A percentile compares a stretch with the other conserved stretches of the same genome.
These are phyloP conservation scores for Ceratobasidium sp. DNA, from an alignment of 1,284 basidiomycete species.

Conservation along the genomic window DNA sequence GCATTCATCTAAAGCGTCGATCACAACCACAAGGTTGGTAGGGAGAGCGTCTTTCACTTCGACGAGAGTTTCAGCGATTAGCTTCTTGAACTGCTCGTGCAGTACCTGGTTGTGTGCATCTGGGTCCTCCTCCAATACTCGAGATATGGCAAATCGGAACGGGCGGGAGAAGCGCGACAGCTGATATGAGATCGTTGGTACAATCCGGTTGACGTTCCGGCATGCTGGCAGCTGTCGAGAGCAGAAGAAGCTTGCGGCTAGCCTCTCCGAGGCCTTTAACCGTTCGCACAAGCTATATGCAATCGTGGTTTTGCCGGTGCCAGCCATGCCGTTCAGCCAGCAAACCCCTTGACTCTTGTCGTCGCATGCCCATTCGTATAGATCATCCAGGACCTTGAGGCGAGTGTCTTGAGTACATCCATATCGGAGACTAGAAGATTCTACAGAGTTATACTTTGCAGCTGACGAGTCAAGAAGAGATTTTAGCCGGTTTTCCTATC, in stretches of 20 bases:
- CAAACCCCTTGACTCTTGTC: background rate
- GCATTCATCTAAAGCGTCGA: slow-evolving; percentile 3
- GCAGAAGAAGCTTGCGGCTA: slow-evolving; percentile 2
- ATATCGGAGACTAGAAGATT: background rate
- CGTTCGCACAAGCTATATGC: background rate
- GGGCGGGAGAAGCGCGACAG: background rate
- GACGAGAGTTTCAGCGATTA: background rate
- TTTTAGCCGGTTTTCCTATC: background rate
- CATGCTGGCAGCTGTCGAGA: background rate
- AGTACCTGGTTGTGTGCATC: background rate
- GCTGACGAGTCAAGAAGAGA: too few relatives aligned
- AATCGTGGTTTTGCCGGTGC: too few relatives aligned
- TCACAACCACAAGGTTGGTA: background rate
- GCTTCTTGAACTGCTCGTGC: background rate
- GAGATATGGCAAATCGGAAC: background rate
- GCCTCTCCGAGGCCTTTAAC: background rate
- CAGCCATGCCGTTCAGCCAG: too few relatives aligned
- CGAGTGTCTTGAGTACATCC: background rate
- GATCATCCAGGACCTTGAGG: background rate
- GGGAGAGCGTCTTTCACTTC: background rate
- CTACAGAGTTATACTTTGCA: background rate
- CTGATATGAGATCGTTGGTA: background rate
- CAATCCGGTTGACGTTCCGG: background rate
- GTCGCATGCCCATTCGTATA: background rate
- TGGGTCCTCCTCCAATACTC: background rate